These are phyloP conservation scores for Aspergillus sparsus DNA, from an alignment of 495 filamentous ascomycete genomes.

Conservation along the genomic window DNA sequence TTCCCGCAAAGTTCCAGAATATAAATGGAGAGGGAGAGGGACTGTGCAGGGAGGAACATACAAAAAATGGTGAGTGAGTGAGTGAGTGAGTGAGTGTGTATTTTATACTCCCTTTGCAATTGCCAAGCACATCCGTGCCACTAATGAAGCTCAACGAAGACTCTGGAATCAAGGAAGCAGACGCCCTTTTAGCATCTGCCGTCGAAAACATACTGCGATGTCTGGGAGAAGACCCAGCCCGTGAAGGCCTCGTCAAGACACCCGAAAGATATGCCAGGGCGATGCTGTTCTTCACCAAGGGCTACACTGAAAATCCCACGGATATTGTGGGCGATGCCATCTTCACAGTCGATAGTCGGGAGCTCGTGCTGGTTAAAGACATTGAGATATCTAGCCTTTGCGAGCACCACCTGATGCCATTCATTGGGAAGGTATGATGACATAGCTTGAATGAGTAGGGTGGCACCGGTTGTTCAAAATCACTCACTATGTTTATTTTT, in stretches of 20 bases:
- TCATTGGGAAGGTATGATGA: slow-evolving; percentile 76
- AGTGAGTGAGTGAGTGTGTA: too few species aligned
- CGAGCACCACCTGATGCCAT: slow-evolving; percentile 89
- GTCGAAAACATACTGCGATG: slow-evolving; percentile 73
- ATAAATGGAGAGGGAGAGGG: too few species aligned
- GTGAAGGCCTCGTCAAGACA: slow-evolving; percentile 76
- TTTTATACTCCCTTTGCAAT: too few species aligned
- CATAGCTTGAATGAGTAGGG: neutral
- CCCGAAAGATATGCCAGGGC: slow-evolving; percentile 83
- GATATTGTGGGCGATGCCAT: slow-evolving; percentile 84
- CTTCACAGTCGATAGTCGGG: slow-evolving; percentile 85
- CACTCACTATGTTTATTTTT: neutral
- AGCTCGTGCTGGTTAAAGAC: slow-evolving; percentile 89
- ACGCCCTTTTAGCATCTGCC: neutral
- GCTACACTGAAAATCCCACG: slow-evolving; percentile 79
- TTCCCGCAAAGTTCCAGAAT: too few species aligned
- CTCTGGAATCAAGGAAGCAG: slow-evolving; percentile 14
- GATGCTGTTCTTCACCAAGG: slow-evolving; percentile 87
- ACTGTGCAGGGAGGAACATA: too few species aligned
- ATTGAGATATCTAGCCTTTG: slow-evolving; percentile 86
- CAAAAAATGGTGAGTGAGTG: too few species aligned
- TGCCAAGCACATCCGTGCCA: too few species aligned
- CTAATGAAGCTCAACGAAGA: too few species aligned
- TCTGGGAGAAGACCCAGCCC: slow-evolving; percentile 80
- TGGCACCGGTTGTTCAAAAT: neutral